Evolutionary conservation across 768 basidiomycete genomes (phyloP).

Genomic region (Pleurotus tuber-regium): DNA sequence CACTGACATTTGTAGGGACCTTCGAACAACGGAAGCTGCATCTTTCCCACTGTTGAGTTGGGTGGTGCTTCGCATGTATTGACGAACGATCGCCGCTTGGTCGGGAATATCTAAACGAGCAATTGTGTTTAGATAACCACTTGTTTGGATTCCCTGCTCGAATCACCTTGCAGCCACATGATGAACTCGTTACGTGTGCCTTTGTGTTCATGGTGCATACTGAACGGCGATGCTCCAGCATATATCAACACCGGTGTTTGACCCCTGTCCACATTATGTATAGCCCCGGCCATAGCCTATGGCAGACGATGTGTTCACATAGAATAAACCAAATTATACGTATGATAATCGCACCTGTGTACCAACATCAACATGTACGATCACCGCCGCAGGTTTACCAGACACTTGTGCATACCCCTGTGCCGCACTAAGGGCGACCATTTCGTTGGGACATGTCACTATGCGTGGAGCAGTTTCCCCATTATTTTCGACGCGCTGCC

Average conservation of each 20-base stretch:
- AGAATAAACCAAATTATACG: not conserved
- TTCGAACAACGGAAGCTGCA: conserved; percentile 46
- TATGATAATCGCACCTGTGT: conserved; percentile 45
- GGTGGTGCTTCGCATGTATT: conserved; percentile 69
- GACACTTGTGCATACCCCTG: conserved; percentile 69
- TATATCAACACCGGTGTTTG: conserved; percentile 67
- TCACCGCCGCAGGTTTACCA: conserved; percentile 66
- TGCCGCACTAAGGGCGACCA: conserved; percentile 71
- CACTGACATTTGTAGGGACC: conserved; percentile 65
- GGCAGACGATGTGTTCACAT: not conserved
- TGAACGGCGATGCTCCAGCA: conserved; percentile 67
- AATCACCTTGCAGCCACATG: conserved; percentile 65
- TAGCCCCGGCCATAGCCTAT: conserved; percentile 65
- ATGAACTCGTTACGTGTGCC: conserved; percentile 74
- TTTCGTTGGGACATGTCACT: conserved; percentile 72
- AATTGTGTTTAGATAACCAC: not conserved
- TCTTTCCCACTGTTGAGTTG: conserved; percentile 58
- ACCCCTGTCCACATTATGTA: conserved; percentile 68
- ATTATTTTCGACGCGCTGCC: conserved; percentile 41
- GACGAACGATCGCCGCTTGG: conserved; percentile 66
- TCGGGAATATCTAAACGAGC: conserved; percentile 57
- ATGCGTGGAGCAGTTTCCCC: conserved; percentile 45
- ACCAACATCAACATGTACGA: conserved; percentile 73
- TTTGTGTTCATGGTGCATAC: conserved; percentile 50
- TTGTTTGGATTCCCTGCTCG: not conserved